Conservation (phyloP, 805 yeast genomes). For the Nakazawaea peltata region DNA sequence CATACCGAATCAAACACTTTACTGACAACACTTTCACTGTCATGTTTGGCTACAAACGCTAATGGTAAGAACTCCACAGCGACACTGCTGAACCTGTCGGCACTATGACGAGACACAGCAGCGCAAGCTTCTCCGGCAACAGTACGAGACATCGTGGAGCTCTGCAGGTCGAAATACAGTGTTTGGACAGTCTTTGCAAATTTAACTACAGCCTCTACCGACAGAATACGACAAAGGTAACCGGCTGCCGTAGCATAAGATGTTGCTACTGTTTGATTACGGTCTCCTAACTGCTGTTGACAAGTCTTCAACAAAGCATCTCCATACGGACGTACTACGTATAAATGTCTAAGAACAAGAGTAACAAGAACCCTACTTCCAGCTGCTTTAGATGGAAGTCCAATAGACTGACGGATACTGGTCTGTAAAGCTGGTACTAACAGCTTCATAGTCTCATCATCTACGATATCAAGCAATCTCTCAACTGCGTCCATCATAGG, state of each 20-base stretch:
- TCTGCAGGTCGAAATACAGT: constrained; percentile 51
- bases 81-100: constrained; percentile 55
- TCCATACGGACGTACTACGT: constrained; percentile 40
- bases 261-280: constrained; percentile 63
- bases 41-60: constrained; percentile 71
- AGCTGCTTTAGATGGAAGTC: constrained; percentile 86
- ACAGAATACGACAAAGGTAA: constrained; percentile 58
- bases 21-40: constrained; percentile 37
- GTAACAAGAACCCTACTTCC: constrained; percentile 68
- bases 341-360: constrained; percentile 47
- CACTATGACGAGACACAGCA: constrained; percentile 59
- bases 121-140: constrained; percentile 57
- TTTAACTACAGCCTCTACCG: constrained; percentile 40
- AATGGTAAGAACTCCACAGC: constrained; percentile 67
- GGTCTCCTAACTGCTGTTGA: constrained; percentile 51
- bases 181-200: constrained; percentile 43
- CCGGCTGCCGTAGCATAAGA: constrained; percentile 81
- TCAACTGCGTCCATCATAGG: constrained; percentile 89
- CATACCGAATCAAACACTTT: constrained; percentile 55
- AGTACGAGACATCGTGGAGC: constrained; percentile 31
- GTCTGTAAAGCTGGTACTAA: constrained; percentile 41
- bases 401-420: constrained; percentile 65
- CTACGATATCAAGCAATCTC: constrained; percentile 50
- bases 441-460: constrained; percentile 39
- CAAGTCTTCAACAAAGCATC: constrained; percentile 57